Percentiles rank a stretch among this genome's conserved stretches.
phyloP scores from a whole-genome alignment of 768 basidiomycete species.

The Boletales sp. region DNA sequence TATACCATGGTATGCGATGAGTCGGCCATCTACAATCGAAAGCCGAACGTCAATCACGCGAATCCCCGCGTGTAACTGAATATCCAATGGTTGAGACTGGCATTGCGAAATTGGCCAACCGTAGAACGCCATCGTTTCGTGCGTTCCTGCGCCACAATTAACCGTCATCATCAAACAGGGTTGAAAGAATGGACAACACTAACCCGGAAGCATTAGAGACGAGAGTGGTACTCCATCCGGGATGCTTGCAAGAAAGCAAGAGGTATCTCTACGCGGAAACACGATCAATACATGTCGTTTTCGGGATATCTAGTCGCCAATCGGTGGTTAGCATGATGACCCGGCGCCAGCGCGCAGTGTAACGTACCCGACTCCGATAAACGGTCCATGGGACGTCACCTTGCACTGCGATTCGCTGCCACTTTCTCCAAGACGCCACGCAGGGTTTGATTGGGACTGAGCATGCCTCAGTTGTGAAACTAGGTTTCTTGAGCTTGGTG shows the following conservation, averaged over 20 bases:
- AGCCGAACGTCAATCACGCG: slow-evolving; percentile 82
- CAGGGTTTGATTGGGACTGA: slow-evolving; percentile 19
- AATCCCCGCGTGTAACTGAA: slow-evolving; percentile 75
- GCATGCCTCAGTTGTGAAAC: slow-evolving; percentile 3
- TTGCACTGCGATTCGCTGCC: slow-evolving; percentile 42
- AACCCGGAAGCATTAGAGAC: slow-evolving; percentile 75
- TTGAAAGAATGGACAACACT: slow-evolving; percentile 34
- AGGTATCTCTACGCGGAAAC: slow-evolving; percentile 55
- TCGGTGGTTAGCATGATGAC: slow-evolving; percentile 4
- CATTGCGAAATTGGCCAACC: slow-evolving; percentile 89
- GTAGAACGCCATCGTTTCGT: slow-evolving; percentile 64
- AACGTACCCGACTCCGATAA: slow-evolving; percentile 51
- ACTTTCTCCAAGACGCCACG: slow-evolving; percentile 34
- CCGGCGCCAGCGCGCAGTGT: neutral
- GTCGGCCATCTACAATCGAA: slow-evolving; percentile 54
- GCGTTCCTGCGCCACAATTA: slow-evolving; percentile 2
- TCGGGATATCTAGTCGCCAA: slow-evolving; percentile 39
- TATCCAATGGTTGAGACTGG: slow-evolving; percentile 59
- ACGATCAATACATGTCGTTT: slow-evolving; percentile 49
- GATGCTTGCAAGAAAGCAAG: slow-evolving; percentile 56
- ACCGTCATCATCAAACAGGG: neutral
- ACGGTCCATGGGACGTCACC: slow-evolving; percentile 55
- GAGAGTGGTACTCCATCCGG: slow-evolving; percentile 69
- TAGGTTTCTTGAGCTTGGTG: slow-evolving; percentile 23
- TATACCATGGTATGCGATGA: slow-evolving; percentile 79